These are phyloP conservation scores for Protoeuglena noctilucae DNA, from an alignment of 139 green algal species.

Conservation along the genomic window DNA sequence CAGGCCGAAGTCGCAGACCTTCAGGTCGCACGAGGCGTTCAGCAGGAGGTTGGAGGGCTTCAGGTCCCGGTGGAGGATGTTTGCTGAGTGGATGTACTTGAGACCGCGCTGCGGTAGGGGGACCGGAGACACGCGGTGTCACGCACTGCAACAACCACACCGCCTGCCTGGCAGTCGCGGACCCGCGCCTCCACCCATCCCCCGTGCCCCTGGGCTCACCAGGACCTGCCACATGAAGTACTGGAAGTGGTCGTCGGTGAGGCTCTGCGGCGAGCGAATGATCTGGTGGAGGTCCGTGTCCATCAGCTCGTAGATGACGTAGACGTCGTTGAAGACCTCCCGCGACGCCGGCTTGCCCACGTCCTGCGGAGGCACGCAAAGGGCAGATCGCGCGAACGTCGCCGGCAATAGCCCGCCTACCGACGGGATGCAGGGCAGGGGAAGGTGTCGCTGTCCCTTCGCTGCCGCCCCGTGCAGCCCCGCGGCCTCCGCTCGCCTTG, in stretches of 20 bases:
- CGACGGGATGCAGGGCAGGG: too few species aligned
- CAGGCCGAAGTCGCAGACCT: slow-evolving; percentile 50
- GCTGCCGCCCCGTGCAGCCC: too few species aligned
- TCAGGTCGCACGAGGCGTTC: slow-evolving; percentile 45
- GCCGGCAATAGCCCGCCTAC: too few species aligned
- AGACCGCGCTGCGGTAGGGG: slow-evolving; percentile 35
- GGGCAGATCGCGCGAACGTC: background rate
- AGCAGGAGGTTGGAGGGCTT: slow-evolving; percentile 40
- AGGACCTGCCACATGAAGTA: slow-evolving; percentile 24
- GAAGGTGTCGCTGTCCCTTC: too few species aligned
- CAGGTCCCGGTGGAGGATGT: slow-evolving; percentile 39
- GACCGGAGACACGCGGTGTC: too few species aligned
- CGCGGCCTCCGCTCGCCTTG: too few species aligned
- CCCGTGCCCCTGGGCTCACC: background rate
- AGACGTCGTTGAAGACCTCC: slow-evolving; percentile 31
- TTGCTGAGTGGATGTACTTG: slow-evolving; percentile 42
- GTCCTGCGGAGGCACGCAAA: too few species aligned
- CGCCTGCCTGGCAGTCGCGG: too few species aligned
- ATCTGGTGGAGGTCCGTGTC: slow-evolving; percentile 49
- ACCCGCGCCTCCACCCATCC: background rate
- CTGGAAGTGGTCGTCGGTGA: slow-evolving; percentile 42
- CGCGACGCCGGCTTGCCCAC: slow-evolving; percentile 15
- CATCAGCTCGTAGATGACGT: slow-evolving; percentile 47
- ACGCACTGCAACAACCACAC: too few species aligned
- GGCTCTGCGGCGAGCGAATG: slow-evolving; percentile 27